Evolutionary conservation across 164 flowering plant species (phyloP).

Genomic region (Kalanchoe fedtschenkoi): DNA sequence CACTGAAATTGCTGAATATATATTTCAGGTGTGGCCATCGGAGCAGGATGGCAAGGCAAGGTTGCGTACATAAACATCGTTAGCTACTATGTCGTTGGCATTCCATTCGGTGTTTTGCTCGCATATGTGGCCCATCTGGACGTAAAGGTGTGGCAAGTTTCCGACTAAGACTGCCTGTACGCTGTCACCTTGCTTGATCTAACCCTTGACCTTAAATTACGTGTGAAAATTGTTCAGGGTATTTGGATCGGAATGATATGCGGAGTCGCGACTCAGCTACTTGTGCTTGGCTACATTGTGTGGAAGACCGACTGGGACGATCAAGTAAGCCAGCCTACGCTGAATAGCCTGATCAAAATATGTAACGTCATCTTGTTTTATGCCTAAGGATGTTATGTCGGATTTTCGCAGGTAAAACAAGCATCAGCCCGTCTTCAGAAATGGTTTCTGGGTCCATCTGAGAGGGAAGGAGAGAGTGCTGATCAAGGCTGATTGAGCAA

Average conservation of each 20-base stretch:
- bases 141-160: slow-evolving; percentile 5
- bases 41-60: slow-evolving; percentile 52
- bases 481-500: no score
- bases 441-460: not conserved
- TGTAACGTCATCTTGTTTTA: no score
- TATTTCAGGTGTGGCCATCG: slow-evolving; percentile 47
- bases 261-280: slow-evolving; percentile 20
- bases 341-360: not conserved
- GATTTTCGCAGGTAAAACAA: not conserved
- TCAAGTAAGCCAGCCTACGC: slow-evolving; percentile 15
- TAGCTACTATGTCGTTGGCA: slow-evolving; percentile 45
- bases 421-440: not conserved
- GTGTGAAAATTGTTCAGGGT: slow-evolving; percentile 12
- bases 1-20: no score
- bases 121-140: slow-evolving; percentile 32
- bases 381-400: not conserved
- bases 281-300: slow-evolving; percentile 20
- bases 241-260: slow-evolving; percentile 31
- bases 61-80: slow-evolving; percentile 35
- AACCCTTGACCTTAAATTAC: not conserved
- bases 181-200: no score
- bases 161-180: no score
- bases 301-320: slow-evolving; percentile 28
- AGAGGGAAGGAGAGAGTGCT: not conserved
- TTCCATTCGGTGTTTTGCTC: slow-evolving; percentile 38